Conservation (phyloP, 2,329 filamentous ascomycete genomes). For the Neonectria magnoliae region DNA sequence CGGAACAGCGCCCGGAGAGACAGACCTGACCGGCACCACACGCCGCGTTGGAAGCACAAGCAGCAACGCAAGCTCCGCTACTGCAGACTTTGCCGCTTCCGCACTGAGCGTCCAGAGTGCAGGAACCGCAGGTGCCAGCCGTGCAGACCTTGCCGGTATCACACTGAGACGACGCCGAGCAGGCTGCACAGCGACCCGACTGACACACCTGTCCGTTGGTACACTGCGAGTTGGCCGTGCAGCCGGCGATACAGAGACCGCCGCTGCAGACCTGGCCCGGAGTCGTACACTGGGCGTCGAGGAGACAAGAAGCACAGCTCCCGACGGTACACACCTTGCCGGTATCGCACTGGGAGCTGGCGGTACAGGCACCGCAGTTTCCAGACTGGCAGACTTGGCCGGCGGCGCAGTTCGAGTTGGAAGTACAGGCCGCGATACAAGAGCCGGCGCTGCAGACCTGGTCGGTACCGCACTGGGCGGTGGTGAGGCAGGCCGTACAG, state of each 20-base stretch:
- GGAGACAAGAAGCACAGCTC: neutral
- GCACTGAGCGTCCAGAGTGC: neutral
- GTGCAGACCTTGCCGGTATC: constrained; percentile 2
- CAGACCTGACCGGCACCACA: constrained; percentile 20
- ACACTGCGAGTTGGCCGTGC: constrained; percentile 10
- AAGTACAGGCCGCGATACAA: neutral
- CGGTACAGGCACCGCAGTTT: constrained; percentile 12
- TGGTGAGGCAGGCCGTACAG: constrained; percentile 9
- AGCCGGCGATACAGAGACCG: constrained; percentile 14
- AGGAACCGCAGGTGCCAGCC: constrained; percentile 1
- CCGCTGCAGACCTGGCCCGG: constrained; percentile 1
- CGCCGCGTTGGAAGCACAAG: constrained; percentile 7
- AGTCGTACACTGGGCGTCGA: constrained; percentile 2
- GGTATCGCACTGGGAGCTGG: constrained; percentile 13
- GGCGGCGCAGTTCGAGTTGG: constrained; percentile 9
- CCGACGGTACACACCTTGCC: constrained; percentile 11
- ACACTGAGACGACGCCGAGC: constrained; percentile 16
- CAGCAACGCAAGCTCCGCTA: constrained; percentile 17
- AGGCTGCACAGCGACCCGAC: constrained; percentile 8
- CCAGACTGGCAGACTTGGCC: constrained; percentile 20
- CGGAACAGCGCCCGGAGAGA: constrained; percentile 6
- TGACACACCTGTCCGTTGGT: constrained; percentile 18
- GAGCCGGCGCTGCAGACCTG: constrained; percentile 22
- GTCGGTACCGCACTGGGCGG: constrained; percentile 7
- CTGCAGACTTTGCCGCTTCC: constrained; percentile 3